Conservation (phyloP, 345 rosid genomes). For the Eucalyptus cloeziana region DNA sequence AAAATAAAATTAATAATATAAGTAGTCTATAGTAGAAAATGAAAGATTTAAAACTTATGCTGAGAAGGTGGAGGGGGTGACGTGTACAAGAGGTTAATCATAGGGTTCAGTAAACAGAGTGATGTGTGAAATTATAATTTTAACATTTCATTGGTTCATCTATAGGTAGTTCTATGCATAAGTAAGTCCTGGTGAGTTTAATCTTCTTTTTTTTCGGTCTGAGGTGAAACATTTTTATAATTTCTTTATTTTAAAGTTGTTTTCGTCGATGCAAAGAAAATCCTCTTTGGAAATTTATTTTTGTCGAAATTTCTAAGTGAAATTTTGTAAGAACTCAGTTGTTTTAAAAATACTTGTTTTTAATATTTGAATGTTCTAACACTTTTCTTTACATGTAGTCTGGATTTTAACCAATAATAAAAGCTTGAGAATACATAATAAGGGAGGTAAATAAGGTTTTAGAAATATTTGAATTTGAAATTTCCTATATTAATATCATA, state of each 20-base stretch:
- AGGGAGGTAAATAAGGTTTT: neutral
- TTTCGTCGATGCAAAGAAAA: neutral
- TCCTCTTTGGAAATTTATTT: neutral
- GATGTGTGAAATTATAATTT: neutral
- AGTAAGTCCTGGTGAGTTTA: neutral
- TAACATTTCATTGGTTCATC: neutral
- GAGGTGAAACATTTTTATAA: too few species aligned
- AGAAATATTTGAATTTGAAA: neutral
- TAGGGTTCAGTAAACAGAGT: neutral
- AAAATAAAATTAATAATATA: neutral
- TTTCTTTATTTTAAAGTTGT: neutral
- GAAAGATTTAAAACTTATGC: neutral
- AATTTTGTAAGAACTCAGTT: neutral
- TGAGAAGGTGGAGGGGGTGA: neutral
- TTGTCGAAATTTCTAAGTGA: neutral
- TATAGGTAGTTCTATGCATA: neutral
- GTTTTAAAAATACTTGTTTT: neutral
- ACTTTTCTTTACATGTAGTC: neutral
- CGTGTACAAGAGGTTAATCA: neutral
- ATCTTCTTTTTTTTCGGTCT: fast-evolving
- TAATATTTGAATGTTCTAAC: neutral
- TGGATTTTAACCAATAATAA: neutral
- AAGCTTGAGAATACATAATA: neutral
- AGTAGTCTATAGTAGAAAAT: neutral
- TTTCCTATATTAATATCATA: fast-evolving